These are phyloP conservation scores for Botrytis hyacinthi DNA, from an alignment of 2,329 filamentous ascomycete genomes.

Conservation along the genomic window DNA sequence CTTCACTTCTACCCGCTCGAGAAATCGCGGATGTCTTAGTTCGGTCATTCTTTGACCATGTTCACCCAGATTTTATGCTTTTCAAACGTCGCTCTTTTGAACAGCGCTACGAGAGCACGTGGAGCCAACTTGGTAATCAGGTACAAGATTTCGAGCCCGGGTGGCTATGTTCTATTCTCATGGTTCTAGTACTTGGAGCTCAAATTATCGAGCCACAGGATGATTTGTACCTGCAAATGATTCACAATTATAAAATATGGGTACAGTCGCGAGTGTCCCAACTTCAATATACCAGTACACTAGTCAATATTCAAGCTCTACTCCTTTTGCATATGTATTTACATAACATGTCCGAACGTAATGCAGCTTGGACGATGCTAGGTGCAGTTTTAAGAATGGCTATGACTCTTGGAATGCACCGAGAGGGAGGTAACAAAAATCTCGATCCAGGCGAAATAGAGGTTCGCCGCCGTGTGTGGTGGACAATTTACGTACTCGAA, in stretches of 20 bases:
- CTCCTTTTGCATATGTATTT: constrained; percentile 45
- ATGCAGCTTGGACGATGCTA: constrained; percentile 43
- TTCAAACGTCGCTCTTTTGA: constrained; percentile 45
- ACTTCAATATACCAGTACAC: constrained; percentile 41
- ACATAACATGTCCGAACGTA: constrained; percentile 44
- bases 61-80: constrained; percentile 43
- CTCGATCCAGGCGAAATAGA: constrained; percentile 39
- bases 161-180: constrained; percentile 44
- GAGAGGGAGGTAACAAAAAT: constrained; percentile 42
- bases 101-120: constrained; percentile 41
- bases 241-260: constrained; percentile 39
- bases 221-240: constrained; percentile 37
- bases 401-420: constrained; percentile 46
- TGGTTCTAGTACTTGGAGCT: constrained; percentile 41
- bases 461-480: constrained; percentile 37
- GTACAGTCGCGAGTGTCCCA: constrained; percentile 40
- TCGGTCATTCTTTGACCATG: constrained; percentile 42
- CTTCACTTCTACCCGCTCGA: constrained; percentile 39
- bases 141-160: constrained; percentile 42
- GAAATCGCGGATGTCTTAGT: constrained; percentile 42
- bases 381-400: constrained; percentile 45
- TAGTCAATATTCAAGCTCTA: constrained; percentile 45
- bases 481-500: constrained; percentile 36
- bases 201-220: constrained; percentile 40
- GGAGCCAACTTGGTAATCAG: constrained; percentile 31